Percentiles rank a stretch among this genome's conserved stretches.
phyloP scores from a whole-genome alignment of 441 rosid genomes.

The Brassica balearica region DNA sequence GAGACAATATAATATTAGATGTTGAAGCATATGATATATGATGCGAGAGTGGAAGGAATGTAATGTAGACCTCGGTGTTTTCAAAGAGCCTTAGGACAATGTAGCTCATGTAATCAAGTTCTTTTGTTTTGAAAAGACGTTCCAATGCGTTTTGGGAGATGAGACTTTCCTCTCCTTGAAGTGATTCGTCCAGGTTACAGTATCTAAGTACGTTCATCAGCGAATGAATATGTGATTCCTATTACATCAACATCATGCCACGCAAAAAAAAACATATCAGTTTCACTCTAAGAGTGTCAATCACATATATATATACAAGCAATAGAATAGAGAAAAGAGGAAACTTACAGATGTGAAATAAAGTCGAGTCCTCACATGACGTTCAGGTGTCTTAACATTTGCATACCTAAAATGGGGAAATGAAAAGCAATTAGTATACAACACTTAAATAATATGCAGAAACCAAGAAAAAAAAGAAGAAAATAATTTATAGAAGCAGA shows the following conservation, averaged over 20 bases:
- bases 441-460: background rate
- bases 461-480: background rate
- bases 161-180: conserved; percentile 95
- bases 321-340: conserved; percentile 2
- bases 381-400: conserved; percentile 97
- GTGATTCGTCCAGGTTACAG: conserved; percentile 98
- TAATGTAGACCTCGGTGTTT: conserved; percentile 61
- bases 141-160: conserved; percentile 81
- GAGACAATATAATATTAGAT: background rate
- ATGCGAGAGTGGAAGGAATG: background rate
- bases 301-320: conserved; percentile 4
- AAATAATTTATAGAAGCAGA: background rate
- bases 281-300: conserved; percentile 8
- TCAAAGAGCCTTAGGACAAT: conserved; percentile 97
- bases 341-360: conserved; percentile 98
- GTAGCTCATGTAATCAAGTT: conserved; percentile 99
- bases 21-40: background rate
- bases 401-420: conserved; percentile 73
- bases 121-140: conserved; percentile 87
- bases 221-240: conserved; percentile 99
- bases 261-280: background rate
- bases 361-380: conserved; percentile 98
- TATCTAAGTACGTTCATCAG: conserved; percentile 98
- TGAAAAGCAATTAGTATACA: conserved; percentile 9
- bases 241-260: conserved; percentile 27